phyloP scores from a whole-genome alignment of 257 asterid genomes.

The Osmanthus fragrans region DNA sequence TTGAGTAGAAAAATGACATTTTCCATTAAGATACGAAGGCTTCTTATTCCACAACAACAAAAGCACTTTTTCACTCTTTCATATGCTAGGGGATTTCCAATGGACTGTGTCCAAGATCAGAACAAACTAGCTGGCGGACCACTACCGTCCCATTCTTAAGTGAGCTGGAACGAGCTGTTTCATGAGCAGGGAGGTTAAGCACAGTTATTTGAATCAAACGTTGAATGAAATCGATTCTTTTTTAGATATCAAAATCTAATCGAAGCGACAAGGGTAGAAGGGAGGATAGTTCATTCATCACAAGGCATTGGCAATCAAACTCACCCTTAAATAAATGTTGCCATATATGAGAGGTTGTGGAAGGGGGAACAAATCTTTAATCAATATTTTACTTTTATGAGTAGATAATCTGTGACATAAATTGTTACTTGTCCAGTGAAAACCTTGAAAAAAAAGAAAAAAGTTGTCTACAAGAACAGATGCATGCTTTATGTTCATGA shows the following conservation, averaged over 20 bases:
- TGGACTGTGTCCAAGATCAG: conserved; percentile 13
- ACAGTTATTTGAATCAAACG: no score
- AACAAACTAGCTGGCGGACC: neutral
- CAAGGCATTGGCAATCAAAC: no score
- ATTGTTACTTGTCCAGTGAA: neutral
- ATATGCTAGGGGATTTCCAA: neutral
- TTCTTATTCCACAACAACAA: no score
- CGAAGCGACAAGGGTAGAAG: no score
- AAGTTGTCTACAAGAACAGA: conserved; percentile 41
- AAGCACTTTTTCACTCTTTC: no score
- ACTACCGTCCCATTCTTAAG: conserved; percentile 22
- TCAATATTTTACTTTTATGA: neutral
- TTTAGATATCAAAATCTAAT: no score
- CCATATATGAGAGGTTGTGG: neutral
- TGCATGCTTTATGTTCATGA: conserved; percentile 33
- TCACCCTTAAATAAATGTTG: neutral
- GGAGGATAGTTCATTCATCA: no score
- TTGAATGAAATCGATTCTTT: no score
- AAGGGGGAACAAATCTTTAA: neutral
- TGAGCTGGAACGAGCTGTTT: conserved; percentile 12
- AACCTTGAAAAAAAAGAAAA: neutral
- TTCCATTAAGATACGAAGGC: no score
- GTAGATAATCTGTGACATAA: neutral
- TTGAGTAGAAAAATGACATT: no score
- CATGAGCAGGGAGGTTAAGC: neutral